Evolutionary conservation across 805 yeast genomes (phyloP).

Genomic region (Gaillardinia entomophila): DNA sequence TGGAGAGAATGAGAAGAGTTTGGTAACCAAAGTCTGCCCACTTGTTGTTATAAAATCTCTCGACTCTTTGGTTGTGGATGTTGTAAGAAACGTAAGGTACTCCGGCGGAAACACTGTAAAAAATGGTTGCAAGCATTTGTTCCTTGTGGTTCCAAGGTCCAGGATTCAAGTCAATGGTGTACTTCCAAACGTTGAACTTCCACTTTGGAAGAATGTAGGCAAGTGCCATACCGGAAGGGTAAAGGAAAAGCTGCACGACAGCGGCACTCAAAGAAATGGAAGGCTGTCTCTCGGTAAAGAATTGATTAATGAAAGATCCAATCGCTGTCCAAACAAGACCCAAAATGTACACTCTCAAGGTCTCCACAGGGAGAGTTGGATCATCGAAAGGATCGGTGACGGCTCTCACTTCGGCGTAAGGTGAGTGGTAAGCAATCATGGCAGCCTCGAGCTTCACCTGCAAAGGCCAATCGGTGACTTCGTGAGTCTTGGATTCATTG

Average conservation of each 20-base stretch:
- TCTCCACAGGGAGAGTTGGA: slow-evolving; percentile 42
- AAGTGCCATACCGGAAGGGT: slow-evolving; percentile 10
- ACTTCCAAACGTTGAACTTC: slow-evolving; percentile 19
- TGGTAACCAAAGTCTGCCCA: slow-evolving; percentile 23
- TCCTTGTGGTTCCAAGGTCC: slow-evolving; percentile 64
- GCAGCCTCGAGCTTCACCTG: slow-evolving; percentile 39
- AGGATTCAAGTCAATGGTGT: slow-evolving; percentile 44
- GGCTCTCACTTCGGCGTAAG: slow-evolving; percentile 64
- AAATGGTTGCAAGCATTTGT: slow-evolving; percentile 56
- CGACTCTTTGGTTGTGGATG: slow-evolving; percentile 8
- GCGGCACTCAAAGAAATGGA: slow-evolving; percentile 7
- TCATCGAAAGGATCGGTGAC: slow-evolving; percentile 58
- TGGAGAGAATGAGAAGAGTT: slow-evolving; percentile 17
- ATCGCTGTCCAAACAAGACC: slow-evolving; percentile 13
- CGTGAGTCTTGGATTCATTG: slow-evolving; percentile 2
- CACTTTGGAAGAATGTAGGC: slow-evolving; percentile 9
- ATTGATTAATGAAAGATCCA: slow-evolving; percentile 10
- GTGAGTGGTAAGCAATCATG: slow-evolving; percentile 40
- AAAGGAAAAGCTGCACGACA: slow-evolving; percentile 12
- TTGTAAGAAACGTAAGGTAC: slow-evolving; percentile 13
- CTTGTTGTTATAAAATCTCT: slow-evolving; percentile 13
- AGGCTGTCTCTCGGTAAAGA: slow-evolving; percentile 11
- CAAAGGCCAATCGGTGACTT: slow-evolving; percentile 21
- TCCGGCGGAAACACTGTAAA: slow-evolving; percentile 28
- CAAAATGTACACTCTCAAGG: slow-evolving; percentile 28